Base-by-base conservation (phyloP, 768 basidiomycete species). In the Exsudoporus frostii region DNA sequence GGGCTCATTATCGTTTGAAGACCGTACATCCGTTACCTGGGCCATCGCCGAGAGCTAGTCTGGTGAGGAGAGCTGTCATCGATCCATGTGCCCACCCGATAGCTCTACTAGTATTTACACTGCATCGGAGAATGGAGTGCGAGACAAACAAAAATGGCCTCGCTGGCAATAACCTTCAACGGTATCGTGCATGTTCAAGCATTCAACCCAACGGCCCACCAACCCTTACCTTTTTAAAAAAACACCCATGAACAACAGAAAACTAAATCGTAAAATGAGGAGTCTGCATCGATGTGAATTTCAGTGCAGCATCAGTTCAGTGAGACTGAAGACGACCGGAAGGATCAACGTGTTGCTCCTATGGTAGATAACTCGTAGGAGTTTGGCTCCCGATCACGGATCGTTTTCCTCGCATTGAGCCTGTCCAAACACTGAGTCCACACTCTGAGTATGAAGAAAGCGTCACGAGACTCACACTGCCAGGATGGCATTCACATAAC, bases 401-500 rank as follows among this genome's bases (percentile, higher is more conserved):
- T 58, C 15, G 15, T 25, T 49, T 40, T 57, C 17, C 57, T 47
- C 5, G 41, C 49, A 40, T 58, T 57, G 17, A 58, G 57, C 49
- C 49, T 57, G 40, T 36, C 9, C 13, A 13, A 52, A 37, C 30
- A 30, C 45, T 19, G 11, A n/a, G 8, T 36, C 17, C 11, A 27
- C 13, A 7, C 22, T 14, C 7, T 9, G 17, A 3, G n/a, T 20
- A 30, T 24, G 15, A 13, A 24, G 24, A 34, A 10, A 36, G 22
- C 14, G 19, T 30, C n/a, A 22, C 1, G 33, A 9, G 8, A 55
- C 57, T 46, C 19, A 60, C 59, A 59, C 53, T 6, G 53, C 47
- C 9, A 60, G 9, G 53, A 55, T 47, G 15, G 59, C 51, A 38
- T 55, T 60, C 37, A 55, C 53, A 22, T 60, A 55, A 15, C 53